Conservation (phyloP, 345 rosid species). For the Orychophragmus violaceus region DNA sequence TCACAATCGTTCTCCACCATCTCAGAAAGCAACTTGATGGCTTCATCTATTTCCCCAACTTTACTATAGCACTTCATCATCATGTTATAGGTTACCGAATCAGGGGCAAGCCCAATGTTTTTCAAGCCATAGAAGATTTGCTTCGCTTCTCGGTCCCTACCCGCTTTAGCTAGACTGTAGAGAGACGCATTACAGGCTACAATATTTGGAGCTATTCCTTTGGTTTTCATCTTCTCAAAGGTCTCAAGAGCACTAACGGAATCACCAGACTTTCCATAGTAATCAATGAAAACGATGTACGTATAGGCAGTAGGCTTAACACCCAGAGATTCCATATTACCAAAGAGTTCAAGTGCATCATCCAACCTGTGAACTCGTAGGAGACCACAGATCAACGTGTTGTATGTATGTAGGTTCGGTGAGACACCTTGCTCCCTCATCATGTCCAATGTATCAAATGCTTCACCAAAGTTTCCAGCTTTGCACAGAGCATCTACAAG, state of each 20-base stretch:
- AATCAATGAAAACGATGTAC: slow-evolving; percentile 76
- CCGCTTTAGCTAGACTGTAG: slow-evolving; percentile 65
- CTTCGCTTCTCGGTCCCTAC: slow-evolving; percentile 66
- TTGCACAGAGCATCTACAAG: slow-evolving; percentile 70
- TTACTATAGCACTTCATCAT: slow-evolving; percentile 91
- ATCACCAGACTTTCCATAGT: slow-evolving; percentile 77
- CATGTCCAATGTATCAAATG: slow-evolving; percentile 53
- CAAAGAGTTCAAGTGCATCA: slow-evolving; percentile 58
- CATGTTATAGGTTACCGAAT: slow-evolving; percentile 89
- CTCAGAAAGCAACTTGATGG: slow-evolving; percentile 64
- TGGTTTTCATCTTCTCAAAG: slow-evolving; percentile 67
- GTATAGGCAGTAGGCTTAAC: slow-evolving; percentile 70
- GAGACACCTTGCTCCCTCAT: slow-evolving; percentile 54
- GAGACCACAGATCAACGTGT: slow-evolving; percentile 69
- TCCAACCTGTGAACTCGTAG: slow-evolving; percentile 51
- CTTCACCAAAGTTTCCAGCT: slow-evolving; percentile 52
- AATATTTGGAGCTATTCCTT: slow-evolving; percentile 75
- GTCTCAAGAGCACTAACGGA: slow-evolving; percentile 60
- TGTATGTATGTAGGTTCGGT: slow-evolving; percentile 85
- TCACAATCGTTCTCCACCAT: slow-evolving; percentile 61
- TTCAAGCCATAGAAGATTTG: slow-evolving; percentile 58
- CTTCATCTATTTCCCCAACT: slow-evolving; percentile 70
- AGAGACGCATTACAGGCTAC: slow-evolving; percentile 87
- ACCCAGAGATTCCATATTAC: slow-evolving; percentile 54
- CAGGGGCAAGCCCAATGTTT: slow-evolving; percentile 57